These are phyloP conservation scores for Micractinium sp. DNA, from an alignment of 139 green algal genomes.

Conservation along the genomic window DNA sequence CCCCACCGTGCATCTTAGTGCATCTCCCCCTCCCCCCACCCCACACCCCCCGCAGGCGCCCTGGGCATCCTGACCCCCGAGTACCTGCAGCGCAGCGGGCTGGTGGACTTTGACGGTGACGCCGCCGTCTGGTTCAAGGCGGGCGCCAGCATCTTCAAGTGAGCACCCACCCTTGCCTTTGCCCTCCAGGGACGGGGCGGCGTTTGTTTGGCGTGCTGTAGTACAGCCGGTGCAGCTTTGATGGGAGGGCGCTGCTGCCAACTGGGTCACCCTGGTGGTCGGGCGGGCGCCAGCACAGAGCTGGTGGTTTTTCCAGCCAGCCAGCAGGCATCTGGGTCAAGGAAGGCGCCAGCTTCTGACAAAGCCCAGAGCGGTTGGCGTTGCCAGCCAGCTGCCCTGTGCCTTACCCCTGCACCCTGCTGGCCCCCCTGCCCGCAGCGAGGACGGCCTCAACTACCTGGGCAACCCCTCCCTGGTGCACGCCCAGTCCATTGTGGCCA, in stretches of 20 bases:
- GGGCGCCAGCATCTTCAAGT: constrained; percentile 88
- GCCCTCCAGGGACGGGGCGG: too few species aligned
- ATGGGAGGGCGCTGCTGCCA: too few species aligned
- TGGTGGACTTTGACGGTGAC: constrained; percentile 74
- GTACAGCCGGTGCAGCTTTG: background rate
- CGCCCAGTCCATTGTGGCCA: constrained; percentile 83
- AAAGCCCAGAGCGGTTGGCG: too few species aligned
- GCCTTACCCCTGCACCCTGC: background rate
- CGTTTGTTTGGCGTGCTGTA: too few species aligned
- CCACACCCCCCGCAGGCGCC: too few species aligned
- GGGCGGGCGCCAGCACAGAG: too few species aligned
- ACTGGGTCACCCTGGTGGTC: too few species aligned
- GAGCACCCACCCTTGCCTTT: background rate
- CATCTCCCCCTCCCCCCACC: too few species aligned
- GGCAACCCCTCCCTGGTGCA: constrained; percentile 79
- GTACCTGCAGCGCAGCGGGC: constrained; percentile 35
- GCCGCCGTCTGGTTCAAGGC: constrained; percentile 94
- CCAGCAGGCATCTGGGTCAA: background rate
- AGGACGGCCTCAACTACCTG: constrained; percentile 85
- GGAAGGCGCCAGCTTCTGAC: too few species aligned
- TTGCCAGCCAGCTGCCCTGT: background rate
- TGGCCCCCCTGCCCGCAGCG: background rate
- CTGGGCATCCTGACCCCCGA: constrained; percentile 61
- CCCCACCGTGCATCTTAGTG: too few species aligned
- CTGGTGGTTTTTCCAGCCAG: background rate